Base-by-base conservation (phyloP, 805 yeast genomes). In the Jamesozyma jinghongensis region DNA sequence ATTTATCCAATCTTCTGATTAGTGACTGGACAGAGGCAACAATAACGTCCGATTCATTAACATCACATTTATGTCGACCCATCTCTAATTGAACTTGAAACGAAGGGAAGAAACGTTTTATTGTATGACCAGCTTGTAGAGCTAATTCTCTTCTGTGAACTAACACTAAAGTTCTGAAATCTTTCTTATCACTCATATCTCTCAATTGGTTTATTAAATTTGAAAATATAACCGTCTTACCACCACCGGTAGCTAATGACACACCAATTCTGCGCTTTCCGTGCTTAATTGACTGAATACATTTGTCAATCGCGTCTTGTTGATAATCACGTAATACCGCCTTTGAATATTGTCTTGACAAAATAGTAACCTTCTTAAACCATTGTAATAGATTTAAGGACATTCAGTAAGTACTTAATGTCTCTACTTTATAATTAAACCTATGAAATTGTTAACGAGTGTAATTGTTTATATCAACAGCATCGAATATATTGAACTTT, bases 221-320 rank as follows among this genome's bases (percentile, higher is more conserved):
- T 0, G 83, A 60, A 54, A 85, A 82, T 1, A 85, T 77, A 11
- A 86, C 85, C 0, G 97, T 88, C 52, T 88, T 88, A 4, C 97
- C 97, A 11, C 95, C 92, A 0, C 97, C 97, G 0, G 97, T 90
- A 12, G 96, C 95, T 30, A 88, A 59, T 22, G 86, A 81, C 2
- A 86, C 87, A 0, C 90, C 96, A 0, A 86, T 73, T 36, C 92
- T 66, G 16, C 69, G 60, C 2, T 60, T 50, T 1, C 80, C 79
- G 0, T 51, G 43, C 0, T 61, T 51, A 2, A 81, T 55, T 0
- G 85, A 71, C 0, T 59, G 49, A 1, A 77, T 49, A 27, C 88
- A 77, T 0, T 68, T 57, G 1, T 71, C 55, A 2, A 87, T 73
- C 38, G 94, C 88, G 34, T 81, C 79, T 20, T 69, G 61, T 55